Evolutionary conservation across 179 eudicot genomes (phyloP).

Genomic region (Camellia oleifera): DNA sequence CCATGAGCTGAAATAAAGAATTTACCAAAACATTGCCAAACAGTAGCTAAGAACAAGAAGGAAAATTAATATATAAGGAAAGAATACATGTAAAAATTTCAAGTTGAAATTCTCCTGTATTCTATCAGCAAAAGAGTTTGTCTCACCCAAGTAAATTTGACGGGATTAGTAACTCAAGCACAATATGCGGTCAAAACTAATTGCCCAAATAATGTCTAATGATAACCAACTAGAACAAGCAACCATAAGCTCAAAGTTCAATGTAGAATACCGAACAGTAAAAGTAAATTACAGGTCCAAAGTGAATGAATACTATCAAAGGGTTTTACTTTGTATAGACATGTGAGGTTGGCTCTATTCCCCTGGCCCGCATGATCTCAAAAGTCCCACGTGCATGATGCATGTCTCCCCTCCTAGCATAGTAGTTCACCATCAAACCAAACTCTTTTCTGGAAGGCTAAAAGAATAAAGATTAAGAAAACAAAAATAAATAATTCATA

Average conservation of each 20-base stretch:
- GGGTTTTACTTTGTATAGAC: conserved; percentile 69
- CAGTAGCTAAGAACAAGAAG: background rate
- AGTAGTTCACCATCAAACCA: conserved; percentile 84
- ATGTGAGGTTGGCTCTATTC: conserved; percentile 89
- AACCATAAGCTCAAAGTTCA: background rate
- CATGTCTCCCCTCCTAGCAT: conserved; percentile 92
- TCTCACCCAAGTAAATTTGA: background rate
- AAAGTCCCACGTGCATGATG: conserved; percentile 92
- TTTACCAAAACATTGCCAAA: background rate
- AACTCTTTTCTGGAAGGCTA: conserved; percentile 98
- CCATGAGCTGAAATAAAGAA: background rate
- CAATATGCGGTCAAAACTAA: background rate
- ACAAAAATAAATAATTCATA: conserved; percentile 2
- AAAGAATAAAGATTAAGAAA: conserved; percentile 19
- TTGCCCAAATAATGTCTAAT: background rate
- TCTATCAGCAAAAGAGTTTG: background rate
- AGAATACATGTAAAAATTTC: background rate
- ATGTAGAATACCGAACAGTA: background rate
- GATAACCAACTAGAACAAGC: background rate
- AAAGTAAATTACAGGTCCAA: background rate
- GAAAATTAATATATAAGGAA: background rate
- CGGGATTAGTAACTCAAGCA: background rate
- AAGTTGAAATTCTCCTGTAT: background rate
- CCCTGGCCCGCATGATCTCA: conserved; percentile 94
- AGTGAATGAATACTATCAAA: background rate